These are phyloP conservation scores for Colletotrichum musicola DNA, from an alignment of 2,329 filamentous ascomycete genomes.

Conservation along the genomic window DNA sequence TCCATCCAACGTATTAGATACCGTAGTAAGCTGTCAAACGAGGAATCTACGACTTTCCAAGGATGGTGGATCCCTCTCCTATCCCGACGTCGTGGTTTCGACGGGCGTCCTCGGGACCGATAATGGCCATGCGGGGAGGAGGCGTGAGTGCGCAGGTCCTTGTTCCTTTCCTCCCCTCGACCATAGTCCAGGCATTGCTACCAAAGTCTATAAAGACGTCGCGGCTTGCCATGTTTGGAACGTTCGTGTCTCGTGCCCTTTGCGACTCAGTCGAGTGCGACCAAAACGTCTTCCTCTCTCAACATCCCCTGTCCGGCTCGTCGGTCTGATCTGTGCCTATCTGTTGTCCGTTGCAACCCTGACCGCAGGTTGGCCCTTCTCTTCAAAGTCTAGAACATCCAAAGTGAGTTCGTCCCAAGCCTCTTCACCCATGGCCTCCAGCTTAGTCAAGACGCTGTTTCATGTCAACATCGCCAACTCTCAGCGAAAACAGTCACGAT, in stretches of 20 bases:
- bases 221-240: slow-evolving; percentile 8
- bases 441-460: slow-evolving; percentile 24
- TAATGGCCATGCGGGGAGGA: background rate
- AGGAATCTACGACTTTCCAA: slow-evolving; percentile 22
- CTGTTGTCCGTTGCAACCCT: background rate
- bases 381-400: background rate
- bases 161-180: background rate
- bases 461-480: background rate
- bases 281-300: slow-evolving; percentile 1
- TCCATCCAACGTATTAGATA: background rate
- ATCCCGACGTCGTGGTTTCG: slow-evolving; percentile 6
- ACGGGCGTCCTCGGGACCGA: slow-evolving; percentile 21
- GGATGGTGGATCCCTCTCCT: slow-evolving; percentile 10
- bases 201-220: slow-evolving; percentile 33
- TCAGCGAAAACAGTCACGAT: background rate
- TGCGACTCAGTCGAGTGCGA: slow-evolving; percentile 23
- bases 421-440: background rate
- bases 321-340: background rate
- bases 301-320: background rate
- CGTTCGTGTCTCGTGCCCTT: background rate
- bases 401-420: slow-evolving; percentile 26
- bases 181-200: background rate
- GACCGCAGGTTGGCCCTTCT: background rate
- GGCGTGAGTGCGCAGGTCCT: background rate
- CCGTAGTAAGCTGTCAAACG: slow-evolving; percentile 2